A percentile compares a stretch with the other conserved stretches of the same genome.
phyloP scores from a whole-genome alignment of 768 basidiomycete genomes.

The Russula sp. region DNA sequence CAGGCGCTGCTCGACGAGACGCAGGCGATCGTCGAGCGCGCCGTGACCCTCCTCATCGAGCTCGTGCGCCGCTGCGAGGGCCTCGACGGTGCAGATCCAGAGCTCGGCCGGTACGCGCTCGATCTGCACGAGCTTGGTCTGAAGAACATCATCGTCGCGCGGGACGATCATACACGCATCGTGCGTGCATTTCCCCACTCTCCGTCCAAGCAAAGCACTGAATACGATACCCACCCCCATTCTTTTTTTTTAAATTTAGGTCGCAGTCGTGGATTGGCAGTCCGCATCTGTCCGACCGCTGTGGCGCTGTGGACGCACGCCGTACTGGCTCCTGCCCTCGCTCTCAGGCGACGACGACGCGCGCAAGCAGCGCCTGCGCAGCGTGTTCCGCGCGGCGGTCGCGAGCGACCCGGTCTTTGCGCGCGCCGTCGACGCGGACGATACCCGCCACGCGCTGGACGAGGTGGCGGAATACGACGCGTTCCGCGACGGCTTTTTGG shows the following conservation, averaged over 20 bases:
- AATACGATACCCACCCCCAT: not conserved
- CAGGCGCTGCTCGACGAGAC: constrained; percentile 29
- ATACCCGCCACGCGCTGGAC: constrained; percentile 31
- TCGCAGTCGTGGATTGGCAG: constrained; percentile 30
- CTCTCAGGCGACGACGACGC: constrained; percentile 23
- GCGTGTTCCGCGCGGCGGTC: constrained; percentile 27
- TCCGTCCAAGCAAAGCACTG: too few species aligned
- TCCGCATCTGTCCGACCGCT: constrained; percentile 29
- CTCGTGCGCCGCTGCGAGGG: constrained; percentile 30
- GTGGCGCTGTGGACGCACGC: constrained; percentile 33
- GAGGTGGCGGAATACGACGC: constrained; percentile 33
- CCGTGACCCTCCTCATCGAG: constrained; percentile 29
- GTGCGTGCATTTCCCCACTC: constrained; percentile 20
- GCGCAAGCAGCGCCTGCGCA: constrained; percentile 22
- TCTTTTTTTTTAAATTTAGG: too few species aligned
- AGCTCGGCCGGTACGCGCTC: constrained; percentile 31
- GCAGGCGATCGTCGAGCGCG: constrained; percentile 30
- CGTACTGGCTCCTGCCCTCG: constrained; percentile 30
- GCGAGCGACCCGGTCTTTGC: constrained; percentile 28
- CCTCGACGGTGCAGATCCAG: constrained; percentile 31
- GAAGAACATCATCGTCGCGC: constrained; percentile 30
- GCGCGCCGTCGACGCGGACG: constrained; percentile 29
- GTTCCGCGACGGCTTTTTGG: constrained; percentile 32
- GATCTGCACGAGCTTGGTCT: constrained; percentile 30
- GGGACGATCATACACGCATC: constrained; percentile 29